Percentiles rank a stretch among this genome's conserved stretches.
Evolutionary conservation across 2,329 filamentous ascomycete genomes (phyloP).

Genomic region (Aspergillus felis): DNA sequence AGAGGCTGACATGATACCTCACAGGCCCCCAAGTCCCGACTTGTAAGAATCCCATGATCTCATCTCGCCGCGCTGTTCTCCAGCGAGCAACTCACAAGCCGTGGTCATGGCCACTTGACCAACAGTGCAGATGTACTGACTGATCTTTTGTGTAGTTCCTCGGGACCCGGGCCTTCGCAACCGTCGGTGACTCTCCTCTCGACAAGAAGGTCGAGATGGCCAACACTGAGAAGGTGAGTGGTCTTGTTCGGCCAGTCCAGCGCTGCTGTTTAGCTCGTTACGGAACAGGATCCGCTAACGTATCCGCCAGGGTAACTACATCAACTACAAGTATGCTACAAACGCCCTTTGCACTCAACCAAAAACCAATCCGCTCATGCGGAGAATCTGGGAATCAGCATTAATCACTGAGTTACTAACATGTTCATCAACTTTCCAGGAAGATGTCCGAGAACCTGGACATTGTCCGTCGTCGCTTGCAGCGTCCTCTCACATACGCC

Average conservation of each 20-base stretch:
- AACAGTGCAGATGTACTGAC: constrained; percentile 6
- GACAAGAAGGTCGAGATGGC: constrained; percentile 97
- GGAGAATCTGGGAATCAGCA: neutral
- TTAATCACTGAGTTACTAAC: constrained; percentile 18
- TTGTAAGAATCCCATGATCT: constrained; percentile 34
- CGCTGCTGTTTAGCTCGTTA: constrained; percentile 9
- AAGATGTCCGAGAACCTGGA: constrained; percentile 98
- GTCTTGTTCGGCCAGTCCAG: constrained; percentile 20
- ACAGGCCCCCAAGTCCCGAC: constrained; percentile 44
- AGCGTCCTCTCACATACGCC: constrained; percentile 88
- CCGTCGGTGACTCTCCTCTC: constrained; percentile 78
- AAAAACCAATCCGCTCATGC: neutral
- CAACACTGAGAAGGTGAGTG: constrained; percentile 75
- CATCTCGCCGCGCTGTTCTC: neutral
- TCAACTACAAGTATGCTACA: constrained; percentile 73
- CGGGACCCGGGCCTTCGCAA: constrained; percentile 70
- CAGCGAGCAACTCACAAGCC: neutral
- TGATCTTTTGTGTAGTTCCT: constrained; percentile 51
- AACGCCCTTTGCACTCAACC: constrained; percentile 1
- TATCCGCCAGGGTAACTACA: constrained; percentile 68
- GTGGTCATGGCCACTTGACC: neutral
- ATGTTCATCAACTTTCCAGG: constrained; percentile 46
- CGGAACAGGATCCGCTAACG: constrained; percentile 22
- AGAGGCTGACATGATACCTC: constrained; percentile 17
- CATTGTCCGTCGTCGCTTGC: constrained; percentile 83